Evolutionary conservation across 2,329 filamentous ascomycete genomes (phyloP), one percentile per base, ranked within the genome.

Genomic region (Microcera coccophila): DNA sequence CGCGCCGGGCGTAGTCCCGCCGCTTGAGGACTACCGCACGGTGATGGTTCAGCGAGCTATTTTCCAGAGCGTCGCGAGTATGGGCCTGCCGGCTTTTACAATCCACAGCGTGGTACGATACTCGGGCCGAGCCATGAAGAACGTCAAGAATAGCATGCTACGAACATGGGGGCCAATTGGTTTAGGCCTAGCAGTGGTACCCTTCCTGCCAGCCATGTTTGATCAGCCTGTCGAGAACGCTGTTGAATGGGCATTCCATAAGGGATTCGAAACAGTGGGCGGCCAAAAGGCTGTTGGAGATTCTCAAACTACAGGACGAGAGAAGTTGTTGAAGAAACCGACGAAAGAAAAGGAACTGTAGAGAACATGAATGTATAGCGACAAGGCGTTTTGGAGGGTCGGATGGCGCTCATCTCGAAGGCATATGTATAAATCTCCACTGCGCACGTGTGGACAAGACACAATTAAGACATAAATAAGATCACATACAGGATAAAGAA

Each of bases 91-190:
- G 1, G 91, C 90, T 0, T 88, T 96, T 49, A 95, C 90, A 0
- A 95, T 97, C 44, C 91, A 96, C 66, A 90, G 84, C 48, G 85
- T 97, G 5, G 93, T 98, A 39, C 80, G 82, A 47, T 96, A 98
- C 62, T 90, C 87, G 1, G 90, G 93, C 1, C 75, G 75, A 29
- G 89, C 89, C n/a, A 65, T 98, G 72, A 95, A 91, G 70, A 75
- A 87, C 55, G 74, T 75, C 16, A 91, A 93, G 74, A 95, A 86
- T 61, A 73, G 76, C 45, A 79, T 71, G 4, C 45, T 97, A 18
- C 74, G 91, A 54, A 93, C 88, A 0, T 98, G 87, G 85, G 86
- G 79, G 0, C 93, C 93, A 1, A 95, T 98, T 46, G 93, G 93
- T 2, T 78, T 95, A 57, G 81, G 90, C 3, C 63, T 90, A 24